These are phyloP conservation scores for Clarkia xantiana DNA, from an alignment of 345 rosid genomes.

Conservation along the genomic window DNA sequence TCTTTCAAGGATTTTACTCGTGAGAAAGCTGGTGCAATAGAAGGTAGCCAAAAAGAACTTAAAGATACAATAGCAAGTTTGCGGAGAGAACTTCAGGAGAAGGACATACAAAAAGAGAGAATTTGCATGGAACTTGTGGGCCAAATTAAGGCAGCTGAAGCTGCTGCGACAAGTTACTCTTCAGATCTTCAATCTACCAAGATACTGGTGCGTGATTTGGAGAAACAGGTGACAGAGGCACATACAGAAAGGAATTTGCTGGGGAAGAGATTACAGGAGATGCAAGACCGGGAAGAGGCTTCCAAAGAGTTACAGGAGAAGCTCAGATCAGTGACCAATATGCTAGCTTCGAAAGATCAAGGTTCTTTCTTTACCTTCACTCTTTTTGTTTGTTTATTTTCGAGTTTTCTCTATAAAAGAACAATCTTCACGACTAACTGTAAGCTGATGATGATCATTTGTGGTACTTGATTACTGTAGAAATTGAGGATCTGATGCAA, in stretches of 20 bases:
- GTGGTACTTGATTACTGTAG: slow-evolving; percentile 23
- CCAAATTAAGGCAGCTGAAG: slow-evolving; percentile 92
- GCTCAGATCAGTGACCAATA: slow-evolving; percentile 33
- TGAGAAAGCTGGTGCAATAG: slow-evolving; percentile 32
- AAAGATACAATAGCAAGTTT: slow-evolving; percentile 45
- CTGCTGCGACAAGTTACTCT: slow-evolving; percentile 40
- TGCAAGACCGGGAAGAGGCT: slow-evolving; percentile 43
- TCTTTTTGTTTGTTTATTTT: slow-evolving; percentile 9
- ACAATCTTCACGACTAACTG: no score
- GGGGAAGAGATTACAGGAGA: slow-evolving; percentile 38
- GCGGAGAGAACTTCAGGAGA: slow-evolving; percentile 90
- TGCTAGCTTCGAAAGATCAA: slow-evolving; percentile 66
- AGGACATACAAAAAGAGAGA: slow-evolving; percentile 65
- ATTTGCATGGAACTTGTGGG: slow-evolving; percentile 67
- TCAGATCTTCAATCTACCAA: slow-evolving; percentile 57
- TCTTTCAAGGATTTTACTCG: slow-evolving; percentile 34
- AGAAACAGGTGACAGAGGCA: slow-evolving; percentile 31
- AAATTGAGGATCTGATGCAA: slow-evolving; percentile 88
- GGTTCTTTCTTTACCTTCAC: slow-evolving; percentile 26
- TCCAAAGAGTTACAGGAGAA: slow-evolving; percentile 40
- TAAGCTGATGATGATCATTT: slow-evolving; percentile 3
- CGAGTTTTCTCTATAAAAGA: no score
- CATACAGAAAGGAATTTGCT: slow-evolving; percentile 36
- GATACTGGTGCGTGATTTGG: slow-evolving; percentile 34
- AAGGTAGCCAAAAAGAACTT: slow-evolving; percentile 52